These are phyloP conservation scores for Camillea tinctor DNA, from an alignment of 2,329 filamentous ascomycete genomes.

Conservation along the genomic window DNA sequence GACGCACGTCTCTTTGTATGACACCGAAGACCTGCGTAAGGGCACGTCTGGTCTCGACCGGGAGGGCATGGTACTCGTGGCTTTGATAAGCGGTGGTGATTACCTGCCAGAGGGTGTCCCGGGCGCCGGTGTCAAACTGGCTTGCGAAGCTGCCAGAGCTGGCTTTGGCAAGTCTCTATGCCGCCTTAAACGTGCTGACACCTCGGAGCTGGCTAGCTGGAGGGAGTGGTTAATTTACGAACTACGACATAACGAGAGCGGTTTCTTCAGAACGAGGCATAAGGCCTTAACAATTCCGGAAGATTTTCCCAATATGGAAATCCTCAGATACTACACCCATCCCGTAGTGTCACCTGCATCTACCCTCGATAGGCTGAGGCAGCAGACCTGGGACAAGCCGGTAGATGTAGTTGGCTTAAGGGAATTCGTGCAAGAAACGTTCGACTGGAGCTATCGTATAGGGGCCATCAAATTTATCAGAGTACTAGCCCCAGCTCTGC, in stretches of 20 bases:
- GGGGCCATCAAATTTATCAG: slow-evolving; percentile 85
- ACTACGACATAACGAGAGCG: slow-evolving; percentile 78
- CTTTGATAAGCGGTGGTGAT: slow-evolving; percentile 92
- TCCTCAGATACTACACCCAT: slow-evolving; percentile 84
- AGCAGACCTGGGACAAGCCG: slow-evolving; percentile 59
- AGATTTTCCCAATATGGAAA: slow-evolving; percentile 74
- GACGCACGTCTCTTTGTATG: slow-evolving; percentile 84
- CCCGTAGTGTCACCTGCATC: slow-evolving; percentile 71
- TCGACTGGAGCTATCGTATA: slow-evolving; percentile 78
- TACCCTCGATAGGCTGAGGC: slow-evolving; percentile 53
- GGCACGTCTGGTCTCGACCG: slow-evolving; percentile 64
- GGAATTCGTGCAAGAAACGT: slow-evolving; percentile 72
- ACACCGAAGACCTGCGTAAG: slow-evolving; percentile 54
- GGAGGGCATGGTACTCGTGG: slow-evolving; percentile 90
- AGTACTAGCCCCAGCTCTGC: slow-evolving; percentile 72
- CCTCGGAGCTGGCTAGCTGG: slow-evolving; percentile 64
- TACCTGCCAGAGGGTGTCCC: slow-evolving; percentile 87
- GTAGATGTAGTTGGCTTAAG: slow-evolving; percentile 68
- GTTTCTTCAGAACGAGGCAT: slow-evolving; percentile 75
- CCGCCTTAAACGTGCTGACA: slow-evolving; percentile 59
- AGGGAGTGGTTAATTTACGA: slow-evolving; percentile 70
- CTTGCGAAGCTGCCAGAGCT: slow-evolving; percentile 84
- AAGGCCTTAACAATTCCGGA: slow-evolving; percentile 73
- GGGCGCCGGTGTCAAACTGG: slow-evolving; percentile 82
- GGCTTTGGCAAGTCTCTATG: slow-evolving; percentile 81